Base-by-base conservation (phyloP, 1,139 yeast genomes). In the Suhomyces bribrorum region DNA sequence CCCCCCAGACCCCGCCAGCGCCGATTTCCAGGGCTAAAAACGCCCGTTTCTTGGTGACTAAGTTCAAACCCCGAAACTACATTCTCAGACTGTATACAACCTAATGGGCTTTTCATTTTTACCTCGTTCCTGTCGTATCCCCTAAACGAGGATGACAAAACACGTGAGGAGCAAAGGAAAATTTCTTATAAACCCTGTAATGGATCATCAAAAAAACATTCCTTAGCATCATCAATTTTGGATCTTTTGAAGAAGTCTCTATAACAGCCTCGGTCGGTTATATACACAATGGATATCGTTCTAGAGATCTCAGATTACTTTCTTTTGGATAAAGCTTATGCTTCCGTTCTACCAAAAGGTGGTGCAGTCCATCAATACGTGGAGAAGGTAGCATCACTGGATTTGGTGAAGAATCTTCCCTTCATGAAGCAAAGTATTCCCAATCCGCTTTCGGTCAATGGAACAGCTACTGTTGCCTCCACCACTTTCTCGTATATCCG, bases 231-330 rank as follows among this genome's bases (percentile, higher is more conserved):
- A 8, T 8, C 11, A 20, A 8, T n/a, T 20, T 20, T 20, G 8
- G 23, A 20, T 20, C 23, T 20, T 3, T 3, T 8, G 2, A 2
- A 20, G 23, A n/a, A 20, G 11, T 8, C 23, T 20, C 11, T 8
- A 4, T 20, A 20, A 20, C 4, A 20, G 23, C 8, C 23, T 20
- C 11, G 23, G 11, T 20, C 23, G 23, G 23, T n/a, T 5, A 20
- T n/a, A 20, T 8, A 18, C 6, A 18, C 7, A 18, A 90, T 90
- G 98, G 98, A 90, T 82, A 69, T 90, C 57, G 89, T 88, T 27
- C 73, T 92, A 43, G 98, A 90, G 64, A 69, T 79, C 26, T 66
- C 73, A 39, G 98, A 90, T 64, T 74, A 85, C 41, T 84, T 65
- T 50, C 54, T 80, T 29, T 76, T 90, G 37, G 98, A 90, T 64